Percentiles rank a stretch among this genome's conserved stretches.
These are phyloP conservation scores for Sordariomycetes sp. DNA, from an alignment of 2,329 filamentous ascomycete genomes.

Conservation along the genomic window DNA sequence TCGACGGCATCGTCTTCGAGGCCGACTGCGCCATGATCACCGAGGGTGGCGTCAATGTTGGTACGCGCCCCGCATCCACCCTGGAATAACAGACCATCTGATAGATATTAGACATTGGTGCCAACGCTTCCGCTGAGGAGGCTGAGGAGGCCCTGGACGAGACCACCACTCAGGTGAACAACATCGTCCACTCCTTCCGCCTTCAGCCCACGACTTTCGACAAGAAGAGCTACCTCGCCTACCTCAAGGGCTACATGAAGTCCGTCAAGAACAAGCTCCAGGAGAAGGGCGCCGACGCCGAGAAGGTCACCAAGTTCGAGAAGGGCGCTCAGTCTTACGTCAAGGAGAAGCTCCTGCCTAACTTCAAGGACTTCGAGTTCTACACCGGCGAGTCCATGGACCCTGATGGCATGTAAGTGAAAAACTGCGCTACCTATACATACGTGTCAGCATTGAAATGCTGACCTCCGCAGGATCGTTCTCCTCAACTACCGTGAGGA, in stretches of 20 bases:
- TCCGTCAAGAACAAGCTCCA: constrained; percentile 63
- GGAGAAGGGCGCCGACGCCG: constrained; percentile 50
- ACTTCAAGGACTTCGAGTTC: constrained; percentile 97
- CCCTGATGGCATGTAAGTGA: constrained; percentile 80
- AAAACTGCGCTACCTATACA: neutral
- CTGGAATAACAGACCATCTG: neutral
- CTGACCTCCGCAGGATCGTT: constrained; percentile 52
- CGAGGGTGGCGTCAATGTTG: constrained; percentile 63
- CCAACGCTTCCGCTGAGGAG: constrained; percentile 94
- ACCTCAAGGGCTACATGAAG: constrained; percentile 96
- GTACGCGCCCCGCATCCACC: constrained; percentile 34
- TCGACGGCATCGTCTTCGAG: constrained; percentile 79
- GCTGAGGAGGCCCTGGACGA: constrained; percentile 71
- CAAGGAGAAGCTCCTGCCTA: constrained; percentile 71
- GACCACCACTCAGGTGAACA: constrained; percentile 66
- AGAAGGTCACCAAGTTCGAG: constrained; percentile 72
- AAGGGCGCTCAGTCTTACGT: constrained; percentile 62
- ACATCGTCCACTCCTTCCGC: constrained; percentile 89
- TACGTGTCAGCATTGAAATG: neutral
- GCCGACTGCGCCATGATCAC: constrained; percentile 87
- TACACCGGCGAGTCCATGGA: constrained; percentile 88
- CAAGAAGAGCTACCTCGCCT: constrained; percentile 76
- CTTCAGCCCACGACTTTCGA: constrained; percentile 69
- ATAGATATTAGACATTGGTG: constrained; percentile 85
- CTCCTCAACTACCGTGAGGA: constrained; percentile 98